Conservation (phyloP, 306 rosid species). For the Casuarina glauca region DNA sequence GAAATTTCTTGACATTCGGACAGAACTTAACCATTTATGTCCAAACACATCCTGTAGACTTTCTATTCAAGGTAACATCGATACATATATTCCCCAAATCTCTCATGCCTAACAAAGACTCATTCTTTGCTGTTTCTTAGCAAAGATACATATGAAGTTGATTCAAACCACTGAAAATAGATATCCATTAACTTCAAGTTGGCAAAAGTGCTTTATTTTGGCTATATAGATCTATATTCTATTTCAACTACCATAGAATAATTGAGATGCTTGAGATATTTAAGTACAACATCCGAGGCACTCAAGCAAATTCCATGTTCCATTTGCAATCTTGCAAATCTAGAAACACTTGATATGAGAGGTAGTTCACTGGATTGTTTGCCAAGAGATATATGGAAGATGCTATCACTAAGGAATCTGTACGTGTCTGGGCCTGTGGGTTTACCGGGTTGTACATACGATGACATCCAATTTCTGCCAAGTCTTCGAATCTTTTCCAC, state of each 20-base stretch:
- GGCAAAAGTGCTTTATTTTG: neutral
- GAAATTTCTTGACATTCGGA: neutral
- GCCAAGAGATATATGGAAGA: neutral
- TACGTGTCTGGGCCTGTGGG: neutral
- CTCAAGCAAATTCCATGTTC: neutral
- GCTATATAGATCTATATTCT: neutral
- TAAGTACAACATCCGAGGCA: neutral
- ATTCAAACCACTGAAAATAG: neutral
- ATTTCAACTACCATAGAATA: neutral
- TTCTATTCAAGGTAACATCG: neutral
- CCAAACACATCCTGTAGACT: neutral
- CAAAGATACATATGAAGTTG: neutral
- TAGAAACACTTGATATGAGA: slow-evolving; percentile 1
- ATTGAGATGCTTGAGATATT: neutral
- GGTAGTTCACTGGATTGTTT: neutral
- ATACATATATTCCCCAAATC: too few relatives aligned
- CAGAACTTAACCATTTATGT: neutral
- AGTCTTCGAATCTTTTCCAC: neutral
- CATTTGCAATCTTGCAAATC: neutral
- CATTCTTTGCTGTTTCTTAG: neutral
- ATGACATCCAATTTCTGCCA: too few relatives aligned
- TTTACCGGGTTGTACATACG: neutral
- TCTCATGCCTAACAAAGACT: too few relatives aligned
- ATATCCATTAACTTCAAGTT: neutral
- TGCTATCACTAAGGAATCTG: neutral